Conservation (phyloP, 164 flowering plant genomes). For the Magnolia changhungtana region DNA sequence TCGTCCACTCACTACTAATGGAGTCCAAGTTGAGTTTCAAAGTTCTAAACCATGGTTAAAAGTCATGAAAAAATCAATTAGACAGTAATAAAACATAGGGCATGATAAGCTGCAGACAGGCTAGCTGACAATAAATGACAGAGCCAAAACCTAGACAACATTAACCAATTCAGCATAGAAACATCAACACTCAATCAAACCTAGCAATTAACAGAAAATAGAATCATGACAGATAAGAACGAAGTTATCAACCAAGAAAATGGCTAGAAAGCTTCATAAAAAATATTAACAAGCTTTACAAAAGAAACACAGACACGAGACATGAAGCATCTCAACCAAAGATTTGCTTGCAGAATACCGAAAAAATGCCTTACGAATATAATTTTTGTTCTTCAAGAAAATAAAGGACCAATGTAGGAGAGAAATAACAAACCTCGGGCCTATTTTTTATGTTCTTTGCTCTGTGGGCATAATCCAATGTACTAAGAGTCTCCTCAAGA, state of each 20-base stretch:
- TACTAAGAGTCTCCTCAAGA: slow-evolving; percentile 93
- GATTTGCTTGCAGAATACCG: not conserved
- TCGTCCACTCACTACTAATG: too few relatives aligned
- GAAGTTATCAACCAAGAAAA: not conserved
- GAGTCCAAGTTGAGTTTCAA: too few relatives aligned
- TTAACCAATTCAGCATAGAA: too few relatives aligned
- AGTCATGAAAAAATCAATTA: too few relatives aligned
- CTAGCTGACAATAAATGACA: too few relatives aligned
- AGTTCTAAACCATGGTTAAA: too few relatives aligned
- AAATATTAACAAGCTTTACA: not conserved
- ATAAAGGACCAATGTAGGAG: not conserved
- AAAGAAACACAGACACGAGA: too few relatives aligned
- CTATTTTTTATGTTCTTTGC: slow-evolving; percentile 90
- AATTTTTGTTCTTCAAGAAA: not conserved
- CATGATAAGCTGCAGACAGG: too few relatives aligned
- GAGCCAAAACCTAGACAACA: too few relatives aligned
- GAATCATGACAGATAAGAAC: not conserved
- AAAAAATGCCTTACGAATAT: not conserved
- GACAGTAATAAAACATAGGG: too few relatives aligned
- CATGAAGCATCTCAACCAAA: not conserved
- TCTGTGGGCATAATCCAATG: slow-evolving; percentile 95
- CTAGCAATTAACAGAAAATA: too few relatives aligned
- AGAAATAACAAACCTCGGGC: slow-evolving; percentile 66
- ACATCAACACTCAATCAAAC: too few relatives aligned
- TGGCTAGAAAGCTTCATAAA: not conserved